Base-by-base conservation (phyloP, 768 basidiomycete species). In the Collybia nuda region DNA sequence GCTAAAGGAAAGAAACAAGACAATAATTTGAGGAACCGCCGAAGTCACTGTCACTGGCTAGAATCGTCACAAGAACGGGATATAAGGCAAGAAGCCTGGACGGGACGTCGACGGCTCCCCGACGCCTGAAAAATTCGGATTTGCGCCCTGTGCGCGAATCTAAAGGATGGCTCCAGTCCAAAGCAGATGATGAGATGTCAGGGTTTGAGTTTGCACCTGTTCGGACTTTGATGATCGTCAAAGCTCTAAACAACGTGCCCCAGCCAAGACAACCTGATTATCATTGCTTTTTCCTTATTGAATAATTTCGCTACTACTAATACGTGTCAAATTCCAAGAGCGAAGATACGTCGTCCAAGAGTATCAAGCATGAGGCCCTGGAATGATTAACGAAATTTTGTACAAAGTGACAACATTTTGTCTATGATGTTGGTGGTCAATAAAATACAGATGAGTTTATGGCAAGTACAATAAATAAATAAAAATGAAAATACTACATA, bases 41-140 rank as follows among this genome's bases (percentile, higher is more conserved):
- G 75, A 71, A 58, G 75, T 73, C 73, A 62, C 65, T 65, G 66
- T 62, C 66, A 69, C 69, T 68, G 70, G 69, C 69, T 66, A 63
- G 69, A 62, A 60, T 63, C 56, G 67, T 59, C 59, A 70, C 56
- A 66, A 66, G 55, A 55, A 57, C 52, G 59, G 70, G 74, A 70
- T 76, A 74, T 75, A 69, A 60, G 65, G 72, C 69, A 65, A 65
- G 64, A 67, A 67, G 67, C 66, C 57, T 59, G 66, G 68, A 64
- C 65, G 62, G 62, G 68, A 75, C 75, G 65, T 53, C 76, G 77
- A 77, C 76, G 75, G 76, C 77, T 74, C 77, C 76, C 67, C 66
- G 54, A 47, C 52, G 54, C 54, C 55, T 54, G 58, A 52, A 58
- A 26, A 62, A 58, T 58, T 52, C 50, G 56, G 56, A 50, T 58